Percentiles rank a stretch among this genome's conserved stretches.
phyloP scores from a whole-genome alignment of 495 filamentous ascomycete genomes.

The Clavariopsis aquatica region DNA sequence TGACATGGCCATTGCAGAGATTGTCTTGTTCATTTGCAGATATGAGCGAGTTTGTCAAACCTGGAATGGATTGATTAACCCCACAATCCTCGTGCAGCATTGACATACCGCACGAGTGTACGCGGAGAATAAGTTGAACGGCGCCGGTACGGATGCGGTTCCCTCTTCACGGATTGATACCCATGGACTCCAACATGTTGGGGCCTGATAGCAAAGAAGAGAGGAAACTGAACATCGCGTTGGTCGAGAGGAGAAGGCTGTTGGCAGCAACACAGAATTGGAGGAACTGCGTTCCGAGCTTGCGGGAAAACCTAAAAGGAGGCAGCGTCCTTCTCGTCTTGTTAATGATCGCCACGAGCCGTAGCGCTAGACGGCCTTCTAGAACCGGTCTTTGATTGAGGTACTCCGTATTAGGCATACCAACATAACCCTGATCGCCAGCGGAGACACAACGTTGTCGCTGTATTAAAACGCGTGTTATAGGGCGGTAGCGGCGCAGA shows the following conservation, averaged over 20 bases:
- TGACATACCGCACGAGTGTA: conserved; percentile 12
- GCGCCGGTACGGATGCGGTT: neutral
- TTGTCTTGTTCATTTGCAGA: conserved; percentile 19
- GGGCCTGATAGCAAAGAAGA: conserved; percentile 21
- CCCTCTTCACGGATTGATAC: conserved; percentile 9
- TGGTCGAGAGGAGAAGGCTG: neutral
- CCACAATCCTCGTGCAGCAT: conserved; percentile 28
- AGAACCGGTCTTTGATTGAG: conserved; percentile 31
- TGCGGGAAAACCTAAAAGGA: conserved; percentile 2
- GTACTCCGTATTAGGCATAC: conserved; percentile 6
- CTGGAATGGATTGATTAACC: conserved; percentile 27
- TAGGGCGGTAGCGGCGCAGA: conserved; percentile 1
- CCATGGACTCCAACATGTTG: neutral
- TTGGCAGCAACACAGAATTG: neutral
- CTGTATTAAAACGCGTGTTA: neutral
- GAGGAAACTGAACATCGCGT: neutral
- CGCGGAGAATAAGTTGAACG: conserved; percentile 30
- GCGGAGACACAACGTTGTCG: neutral
- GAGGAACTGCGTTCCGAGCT: conserved; percentile 18
- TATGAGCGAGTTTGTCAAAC: conserved; percentile 22
- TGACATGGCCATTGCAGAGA: neutral
- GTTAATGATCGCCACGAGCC: conserved; percentile 17
- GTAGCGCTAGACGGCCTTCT: conserved; percentile 25
- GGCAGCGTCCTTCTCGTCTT: neutral
- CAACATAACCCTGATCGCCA: conserved; percentile 8